These are phyloP conservation scores for Taxawa tesnikishii DNA, from an alignment of 2,329 filamentous ascomycete genomes.

Conservation along the genomic window DNA sequence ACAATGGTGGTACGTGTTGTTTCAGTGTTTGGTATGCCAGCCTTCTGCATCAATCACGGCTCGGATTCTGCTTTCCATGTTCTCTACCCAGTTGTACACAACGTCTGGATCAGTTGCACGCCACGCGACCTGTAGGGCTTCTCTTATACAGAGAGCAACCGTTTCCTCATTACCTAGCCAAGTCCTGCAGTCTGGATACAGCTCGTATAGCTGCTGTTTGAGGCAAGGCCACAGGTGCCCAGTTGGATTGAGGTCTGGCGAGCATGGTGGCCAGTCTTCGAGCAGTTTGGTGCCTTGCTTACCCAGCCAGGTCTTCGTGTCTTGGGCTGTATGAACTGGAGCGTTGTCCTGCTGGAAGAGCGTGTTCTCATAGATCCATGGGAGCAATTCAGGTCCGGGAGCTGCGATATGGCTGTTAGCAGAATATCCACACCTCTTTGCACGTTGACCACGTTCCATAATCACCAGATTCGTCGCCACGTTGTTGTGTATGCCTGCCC, in stretches of 20 bases:
- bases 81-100: neutral
- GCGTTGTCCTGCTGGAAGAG: constrained; percentile 1
- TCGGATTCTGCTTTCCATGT: neutral
- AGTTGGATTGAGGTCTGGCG: constrained; percentile 1
- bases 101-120: neutral
- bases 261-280: constrained; percentile 1
- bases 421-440: neutral
- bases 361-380: neutral
- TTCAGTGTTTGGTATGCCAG: constrained; percentile 1
- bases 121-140: neutral
- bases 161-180: neutral
- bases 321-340: neutral
- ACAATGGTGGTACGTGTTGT: too few relatives aligned
- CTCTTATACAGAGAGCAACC: constrained; percentile 2
- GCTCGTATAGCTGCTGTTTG: constrained; percentile 3
- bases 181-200: constrained; percentile 1
- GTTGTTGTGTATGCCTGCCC: too few relatives aligned
- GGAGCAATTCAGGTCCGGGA: neutral
- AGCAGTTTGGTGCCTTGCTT: neutral
- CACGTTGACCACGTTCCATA: neutral
- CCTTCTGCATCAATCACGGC: constrained; percentile 1
- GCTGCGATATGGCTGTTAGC: neutral
- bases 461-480: too few relatives aligned
- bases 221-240: constrained; percentile 3
- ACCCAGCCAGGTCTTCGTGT: neutral